phyloP scores from a whole-genome alignment of 2,329 filamentous ascomycete genomes.

The Fusarium equiseti region DNA sequence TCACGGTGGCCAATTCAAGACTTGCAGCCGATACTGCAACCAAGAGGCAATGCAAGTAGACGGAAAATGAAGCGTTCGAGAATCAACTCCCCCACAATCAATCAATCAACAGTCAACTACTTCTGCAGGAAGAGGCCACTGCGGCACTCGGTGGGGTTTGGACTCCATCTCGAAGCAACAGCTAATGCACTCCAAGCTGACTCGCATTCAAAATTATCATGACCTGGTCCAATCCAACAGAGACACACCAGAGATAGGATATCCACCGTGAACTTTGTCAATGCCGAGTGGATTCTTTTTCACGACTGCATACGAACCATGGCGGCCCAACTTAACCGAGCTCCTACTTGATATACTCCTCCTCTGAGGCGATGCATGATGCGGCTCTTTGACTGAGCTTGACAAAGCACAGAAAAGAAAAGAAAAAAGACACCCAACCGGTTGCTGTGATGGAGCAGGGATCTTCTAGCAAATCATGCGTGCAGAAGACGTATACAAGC shows the following conservation, averaged over 20 bases:
- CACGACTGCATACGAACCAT: background rate
- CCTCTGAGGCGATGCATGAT: background rate
- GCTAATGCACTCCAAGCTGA: constrained; percentile 30
- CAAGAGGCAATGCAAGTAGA: constrained; percentile 25
- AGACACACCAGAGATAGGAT: constrained; percentile 26
- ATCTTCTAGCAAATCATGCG: constrained; percentile 33
- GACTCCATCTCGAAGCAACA: constrained; percentile 19
- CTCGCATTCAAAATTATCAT: constrained; percentile 30
- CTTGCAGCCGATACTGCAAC: constrained; percentile 2
- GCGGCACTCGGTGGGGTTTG: constrained; percentile 1
- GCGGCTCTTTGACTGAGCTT: constrained; percentile 27
- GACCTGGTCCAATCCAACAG: constrained; percentile 28
- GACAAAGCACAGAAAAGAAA: background rate
- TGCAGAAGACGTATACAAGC: constrained; percentile 34
- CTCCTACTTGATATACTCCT: constrained; percentile 18
- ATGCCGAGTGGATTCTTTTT: background rate
- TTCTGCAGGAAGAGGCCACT: background rate
- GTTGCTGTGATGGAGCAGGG: constrained; percentile 34
- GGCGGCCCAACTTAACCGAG: constrained; percentile 13
- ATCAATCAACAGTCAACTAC: background rate
- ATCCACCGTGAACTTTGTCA: constrained; percentile 30
- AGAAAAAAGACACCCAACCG: background rate
- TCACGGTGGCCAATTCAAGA: constrained; percentile 41
- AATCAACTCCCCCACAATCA: constrained; percentile 9
- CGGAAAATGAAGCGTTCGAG: constrained; percentile 17